A percentile compares a stretch with the other conserved stretches of the same genome.
Evolutionary conservation across 495 filamentous ascomycete genomes (phyloP).

Genomic region (Filosporella fistucella): DNA sequence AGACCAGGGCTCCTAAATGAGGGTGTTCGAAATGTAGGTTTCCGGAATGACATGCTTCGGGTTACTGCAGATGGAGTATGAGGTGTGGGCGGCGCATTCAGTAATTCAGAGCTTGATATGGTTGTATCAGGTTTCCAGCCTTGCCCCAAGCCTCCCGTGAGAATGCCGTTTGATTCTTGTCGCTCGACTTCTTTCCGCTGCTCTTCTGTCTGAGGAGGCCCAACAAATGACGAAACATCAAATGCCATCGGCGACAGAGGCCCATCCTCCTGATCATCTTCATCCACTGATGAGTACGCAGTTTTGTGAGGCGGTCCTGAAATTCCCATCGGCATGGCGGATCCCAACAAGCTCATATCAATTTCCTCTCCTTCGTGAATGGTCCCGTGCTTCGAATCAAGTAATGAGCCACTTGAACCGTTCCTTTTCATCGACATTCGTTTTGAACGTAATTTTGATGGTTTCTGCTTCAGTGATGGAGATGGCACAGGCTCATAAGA

Average conservation of each 20-base stretch:
- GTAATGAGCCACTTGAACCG: conserved; percentile 13
- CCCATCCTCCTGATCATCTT: conserved; percentile 17
- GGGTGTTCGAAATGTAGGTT: conserved; percentile 11
- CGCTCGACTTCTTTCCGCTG: conserved; percentile 10
- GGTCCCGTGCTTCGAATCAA: conserved; percentile 5
- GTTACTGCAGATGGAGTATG: conserved; percentile 24
- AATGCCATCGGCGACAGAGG: conserved; percentile 10
- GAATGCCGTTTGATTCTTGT: conserved; percentile 35
- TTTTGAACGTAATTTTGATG: not conserved
- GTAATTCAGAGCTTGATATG: conserved; percentile 35
- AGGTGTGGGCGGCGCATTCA: conserved; percentile 30
- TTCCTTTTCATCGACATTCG: conserved; percentile 11
- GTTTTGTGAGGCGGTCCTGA: conserved; percentile 1
- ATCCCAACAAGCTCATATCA: conserved; percentile 19
- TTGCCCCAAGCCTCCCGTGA: conserved; percentile 44
- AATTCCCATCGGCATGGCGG: conserved; percentile 15
- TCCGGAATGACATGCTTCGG: conserved; percentile 13
- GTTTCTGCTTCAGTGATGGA: not conserved
- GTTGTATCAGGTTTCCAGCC: conserved; percentile 36
- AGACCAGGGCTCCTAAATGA: conserved; percentile 24
- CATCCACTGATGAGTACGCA: conserved; percentile 11
- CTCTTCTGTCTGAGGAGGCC: conserved; percentile 17
- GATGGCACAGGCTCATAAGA: conserved; percentile 12
- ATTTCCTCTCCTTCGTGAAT: conserved; percentile 24
- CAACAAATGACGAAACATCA: conserved; percentile 19